phyloP scores from a whole-genome alignment of 305 asterid genomes.

The Plantago coronopus region DNA sequence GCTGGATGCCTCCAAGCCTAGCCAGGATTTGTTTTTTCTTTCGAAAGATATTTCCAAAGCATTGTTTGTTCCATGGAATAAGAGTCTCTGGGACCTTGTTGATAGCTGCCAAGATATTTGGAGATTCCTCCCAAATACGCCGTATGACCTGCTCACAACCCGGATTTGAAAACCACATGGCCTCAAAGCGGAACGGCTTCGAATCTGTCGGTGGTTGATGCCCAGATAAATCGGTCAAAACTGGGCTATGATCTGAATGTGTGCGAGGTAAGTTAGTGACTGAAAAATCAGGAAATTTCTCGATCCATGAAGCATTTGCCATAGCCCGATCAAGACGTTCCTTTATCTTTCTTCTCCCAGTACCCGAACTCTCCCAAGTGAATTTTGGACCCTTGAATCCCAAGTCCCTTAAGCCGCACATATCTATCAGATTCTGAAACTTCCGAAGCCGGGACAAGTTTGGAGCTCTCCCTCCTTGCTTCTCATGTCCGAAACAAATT shows the following conservation, averaged over 20 bases:
- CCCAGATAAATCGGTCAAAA: background rate
- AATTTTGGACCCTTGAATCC: background rate
- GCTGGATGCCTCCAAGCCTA: background rate
- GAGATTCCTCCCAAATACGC: background rate
- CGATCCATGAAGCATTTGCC: background rate
- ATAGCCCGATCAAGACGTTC: background rate
- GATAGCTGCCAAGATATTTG: background rate
- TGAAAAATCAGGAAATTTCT: background rate
- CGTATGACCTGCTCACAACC: background rate
- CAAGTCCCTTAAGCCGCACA: background rate
- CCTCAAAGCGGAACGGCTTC: background rate
- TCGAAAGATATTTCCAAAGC: background rate
- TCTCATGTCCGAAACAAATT: background rate
- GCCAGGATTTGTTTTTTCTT: background rate
- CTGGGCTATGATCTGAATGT: background rate
- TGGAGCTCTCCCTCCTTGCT: background rate
- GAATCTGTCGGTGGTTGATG: too few species aligned
- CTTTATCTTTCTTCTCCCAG: background rate
- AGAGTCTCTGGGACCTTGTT: background rate
- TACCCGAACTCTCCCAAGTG: background rate
- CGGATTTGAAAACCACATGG: background rate
- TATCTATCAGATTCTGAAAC: background rate
- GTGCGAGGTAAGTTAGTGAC: background rate
- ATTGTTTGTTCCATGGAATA: background rate
- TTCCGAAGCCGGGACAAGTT: accelerated